A percentile compares a stretch with the other conserved stretches of the same genome.
Evolutionary conservation across 1,284 basidiomycete species (phyloP).

Genomic region (Marasmius oreades): DNA sequence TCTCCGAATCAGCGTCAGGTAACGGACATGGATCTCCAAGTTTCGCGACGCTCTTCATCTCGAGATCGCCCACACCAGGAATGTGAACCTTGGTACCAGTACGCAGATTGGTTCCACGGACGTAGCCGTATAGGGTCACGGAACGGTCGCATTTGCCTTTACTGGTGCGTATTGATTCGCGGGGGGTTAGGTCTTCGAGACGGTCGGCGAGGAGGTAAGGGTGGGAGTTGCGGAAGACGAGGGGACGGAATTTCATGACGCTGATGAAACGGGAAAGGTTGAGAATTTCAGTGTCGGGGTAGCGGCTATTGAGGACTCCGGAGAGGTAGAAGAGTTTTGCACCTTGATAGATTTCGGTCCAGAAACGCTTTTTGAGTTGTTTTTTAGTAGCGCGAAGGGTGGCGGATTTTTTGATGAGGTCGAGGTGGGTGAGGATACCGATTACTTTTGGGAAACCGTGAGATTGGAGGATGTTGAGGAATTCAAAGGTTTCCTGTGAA

Average conservation of each 20-base stretch:
- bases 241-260: slow-evolving; percentile 98
- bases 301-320: slow-evolving; percentile 96
- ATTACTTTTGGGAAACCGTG: slow-evolving; percentile 99
- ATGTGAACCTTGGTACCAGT: slow-evolving; percentile 87
- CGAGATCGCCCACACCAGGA: slow-evolving; percentile 90
- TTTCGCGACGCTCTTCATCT: slow-evolving; percentile 70
- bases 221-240: slow-evolving; percentile 94
- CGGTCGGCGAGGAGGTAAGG: slow-evolving; percentile 97
- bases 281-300: slow-evolving; percentile 95
- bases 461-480: slow-evolving; percentile 93
- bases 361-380: slow-evolving; percentile 97
- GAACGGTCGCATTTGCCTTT: slow-evolving; percentile 89
- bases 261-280: slow-evolving; percentile 95
- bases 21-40: slow-evolving; percentile 94
- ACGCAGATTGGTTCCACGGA: slow-evolving; percentile 88
- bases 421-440: slow-evolving; percentile 93
- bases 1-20: slow-evolving; percentile 90
- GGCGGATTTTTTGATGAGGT: slow-evolving; percentile 92
- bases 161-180: slow-evolving; percentile 74
- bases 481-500: slow-evolving; percentile 96
- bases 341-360: slow-evolving; percentile 99
- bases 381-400: slow-evolving; percentile 93
- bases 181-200: slow-evolving; percentile 90
- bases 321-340: slow-evolving; percentile 99
- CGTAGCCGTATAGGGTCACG: slow-evolving; percentile 93